Percentiles rank a stretch among this genome's conserved stretches.
These are phyloP conservation scores for Herpetospermum pedunculosum DNA, from an alignment of 306 rosid genomes.

Conservation along the genomic window DNA sequence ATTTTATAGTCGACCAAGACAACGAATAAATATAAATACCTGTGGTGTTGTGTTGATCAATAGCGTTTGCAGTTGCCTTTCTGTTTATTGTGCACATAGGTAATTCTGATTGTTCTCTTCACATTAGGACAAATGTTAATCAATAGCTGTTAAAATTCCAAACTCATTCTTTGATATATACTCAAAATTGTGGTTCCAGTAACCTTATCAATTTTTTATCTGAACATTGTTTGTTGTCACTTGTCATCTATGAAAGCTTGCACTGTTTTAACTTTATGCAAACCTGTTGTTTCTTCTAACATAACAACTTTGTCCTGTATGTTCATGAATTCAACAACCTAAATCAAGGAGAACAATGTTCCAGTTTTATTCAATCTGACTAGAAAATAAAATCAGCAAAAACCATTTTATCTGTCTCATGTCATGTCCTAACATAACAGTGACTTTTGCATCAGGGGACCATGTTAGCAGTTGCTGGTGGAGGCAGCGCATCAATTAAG, in stretches of 20 bases:
- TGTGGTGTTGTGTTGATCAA: neutral
- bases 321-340: neutral
- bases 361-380: neutral
- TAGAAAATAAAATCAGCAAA: neutral
- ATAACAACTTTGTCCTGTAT: neutral
- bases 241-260: neutral
- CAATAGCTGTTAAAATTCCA: neutral
- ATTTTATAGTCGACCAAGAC: neutral
- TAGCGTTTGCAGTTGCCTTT: neutral
- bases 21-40: neutral
- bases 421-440: neutral
- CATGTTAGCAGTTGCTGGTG: conserved; percentile 95
- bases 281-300: neutral
- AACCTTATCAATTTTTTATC: neutral
- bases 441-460: conserved; percentile 44
- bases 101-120: neutral
- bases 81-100: neutral
- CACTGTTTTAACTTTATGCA: neutral
- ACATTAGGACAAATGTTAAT: neutral
- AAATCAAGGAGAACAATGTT: neutral
- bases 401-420: neutral
- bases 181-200: neutral
- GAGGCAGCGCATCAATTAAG: conserved; percentile 90
- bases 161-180: neutral
- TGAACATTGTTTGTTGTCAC: neutral